These are phyloP conservation scores for Irpex sp. DNA, from an alignment of 1,284 basidiomycete species.

Conservation along the genomic window DNA sequence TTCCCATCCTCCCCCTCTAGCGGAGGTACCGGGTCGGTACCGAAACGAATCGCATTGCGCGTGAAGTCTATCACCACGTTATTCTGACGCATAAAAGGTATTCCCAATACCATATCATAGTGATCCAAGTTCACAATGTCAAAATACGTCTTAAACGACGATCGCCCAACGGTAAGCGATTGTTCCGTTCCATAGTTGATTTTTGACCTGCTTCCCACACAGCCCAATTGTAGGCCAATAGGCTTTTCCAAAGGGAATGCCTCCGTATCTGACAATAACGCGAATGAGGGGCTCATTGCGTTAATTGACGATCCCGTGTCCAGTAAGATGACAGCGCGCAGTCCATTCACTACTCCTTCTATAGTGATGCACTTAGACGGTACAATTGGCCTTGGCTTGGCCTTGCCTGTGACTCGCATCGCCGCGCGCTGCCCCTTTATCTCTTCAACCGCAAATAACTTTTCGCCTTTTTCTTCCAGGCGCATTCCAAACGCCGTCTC, in stretches of 20 bases:
- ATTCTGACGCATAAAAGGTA: constrained; percentile 23
- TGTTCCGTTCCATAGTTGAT: constrained; percentile 20
- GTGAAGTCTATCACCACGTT: constrained; percentile 26
- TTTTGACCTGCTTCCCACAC: constrained; percentile 21
- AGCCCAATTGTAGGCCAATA: constrained; percentile 22
- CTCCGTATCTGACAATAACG: not conserved
- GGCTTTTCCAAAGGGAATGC: constrained; percentile 11
- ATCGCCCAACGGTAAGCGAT: constrained; percentile 6
- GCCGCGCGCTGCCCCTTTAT: not conserved
- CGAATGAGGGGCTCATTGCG: constrained; percentile 3
- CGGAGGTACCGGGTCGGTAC: too few relatives aligned
- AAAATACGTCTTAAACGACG: constrained; percentile 14
- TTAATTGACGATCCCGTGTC: constrained; percentile 22
- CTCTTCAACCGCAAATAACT: not conserved
- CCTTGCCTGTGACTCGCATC: not conserved
- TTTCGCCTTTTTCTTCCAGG: too few relatives aligned
- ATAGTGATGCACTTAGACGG: not conserved
- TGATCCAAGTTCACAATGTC: constrained; percentile 30
- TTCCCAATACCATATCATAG: constrained; percentile 30
- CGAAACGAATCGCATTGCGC: not conserved
- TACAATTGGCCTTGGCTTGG: not conserved
- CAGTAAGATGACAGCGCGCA: not conserved
- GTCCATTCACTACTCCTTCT: not conserved
- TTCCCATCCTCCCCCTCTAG: too few relatives aligned
- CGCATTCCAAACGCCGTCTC: too few relatives aligned